These are phyloP conservation scores for Gynochthodes officinalis DNA, from an alignment of 257 asterid species.

Conservation along the genomic window DNA sequence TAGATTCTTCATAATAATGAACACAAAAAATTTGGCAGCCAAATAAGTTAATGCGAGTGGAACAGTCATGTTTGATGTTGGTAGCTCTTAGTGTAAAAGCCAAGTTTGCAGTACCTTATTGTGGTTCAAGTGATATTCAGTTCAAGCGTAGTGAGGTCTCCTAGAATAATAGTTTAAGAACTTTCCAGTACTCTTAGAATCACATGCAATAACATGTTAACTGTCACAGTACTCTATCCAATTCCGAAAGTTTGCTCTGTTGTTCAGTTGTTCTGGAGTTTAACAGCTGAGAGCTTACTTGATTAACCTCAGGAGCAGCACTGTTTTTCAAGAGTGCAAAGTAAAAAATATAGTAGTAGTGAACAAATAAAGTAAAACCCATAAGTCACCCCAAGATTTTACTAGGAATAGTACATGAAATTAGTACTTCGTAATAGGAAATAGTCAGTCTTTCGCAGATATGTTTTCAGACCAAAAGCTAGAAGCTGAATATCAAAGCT, in stretches of 20 bases:
- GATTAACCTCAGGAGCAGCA: background rate
- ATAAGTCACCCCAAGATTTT: background rate
- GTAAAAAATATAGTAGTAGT: background rate
- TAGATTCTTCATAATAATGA: background rate
- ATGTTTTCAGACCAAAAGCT: background rate
- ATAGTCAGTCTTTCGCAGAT: too few relatives aligned
- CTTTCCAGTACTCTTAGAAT: too few relatives aligned
- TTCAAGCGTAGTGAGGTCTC: background rate
- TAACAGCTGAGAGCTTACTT: background rate
- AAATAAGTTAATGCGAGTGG: background rate
- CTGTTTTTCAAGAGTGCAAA: background rate
- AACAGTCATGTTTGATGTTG: background rate
- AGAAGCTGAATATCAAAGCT: background rate
- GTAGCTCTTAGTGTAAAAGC: background rate
- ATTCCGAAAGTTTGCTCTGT: too few relatives aligned
- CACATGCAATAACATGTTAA: too few relatives aligned
- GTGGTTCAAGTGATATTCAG: too few relatives aligned
- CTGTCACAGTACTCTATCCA: too few relatives aligned
- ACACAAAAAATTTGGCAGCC: too few relatives aligned
- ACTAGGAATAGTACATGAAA: background rate
- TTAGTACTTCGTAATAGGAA: background rate
- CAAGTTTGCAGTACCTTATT: too few relatives aligned
- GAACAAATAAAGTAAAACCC: too few relatives aligned
- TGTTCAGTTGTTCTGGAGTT: background rate
- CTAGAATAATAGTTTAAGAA: background rate